Percentiles rank a stretch among this genome's conserved stretches.
Conservation (phyloP, 208 protist genomes). For the Trypanosoma platydactyli region DNA sequence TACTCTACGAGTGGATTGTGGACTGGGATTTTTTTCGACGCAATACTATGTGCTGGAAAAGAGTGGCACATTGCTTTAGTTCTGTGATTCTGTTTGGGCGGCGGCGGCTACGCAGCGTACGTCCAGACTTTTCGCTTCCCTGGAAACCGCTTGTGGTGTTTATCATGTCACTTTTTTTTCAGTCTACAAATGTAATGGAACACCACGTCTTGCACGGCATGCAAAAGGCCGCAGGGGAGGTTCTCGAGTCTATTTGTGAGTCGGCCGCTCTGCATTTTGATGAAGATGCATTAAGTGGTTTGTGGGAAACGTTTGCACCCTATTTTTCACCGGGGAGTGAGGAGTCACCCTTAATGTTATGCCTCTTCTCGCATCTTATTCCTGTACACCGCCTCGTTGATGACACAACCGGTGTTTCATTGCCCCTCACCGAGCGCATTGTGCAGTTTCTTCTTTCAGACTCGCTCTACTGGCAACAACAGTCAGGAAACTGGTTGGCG, state of each 20-base stretch:
- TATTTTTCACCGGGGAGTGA: slow-evolving; percentile 28
- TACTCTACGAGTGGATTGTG: slow-evolving; percentile 68
- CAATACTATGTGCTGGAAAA: slow-evolving; percentile 36
- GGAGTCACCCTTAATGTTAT: slow-evolving; percentile 29
- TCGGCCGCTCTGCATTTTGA: slow-evolving; percentile 44
- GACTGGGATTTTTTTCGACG: slow-evolving; percentile 50
- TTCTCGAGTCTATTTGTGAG: slow-evolving; percentile 28
- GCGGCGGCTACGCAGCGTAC: slow-evolving; percentile 2
- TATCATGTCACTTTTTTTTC: slow-evolving; percentile 32
- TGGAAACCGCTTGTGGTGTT: slow-evolving; percentile 63
- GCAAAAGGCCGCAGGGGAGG: slow-evolving; percentile 10
- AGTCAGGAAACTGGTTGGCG: slow-evolving; percentile 34
- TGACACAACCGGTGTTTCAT: slow-evolving; percentile 10
- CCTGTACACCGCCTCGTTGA: slow-evolving; percentile 28
- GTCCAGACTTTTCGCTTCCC: slow-evolving; percentile 43
- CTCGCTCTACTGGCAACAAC: slow-evolving; percentile 36
- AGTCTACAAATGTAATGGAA: slow-evolving; percentile 11
- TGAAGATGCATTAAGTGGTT: slow-evolving; percentile 37
- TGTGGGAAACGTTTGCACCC: slow-evolving; percentile 55
- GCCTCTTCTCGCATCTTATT: slow-evolving; percentile 32
- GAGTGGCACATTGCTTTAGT: slow-evolving; percentile 43
- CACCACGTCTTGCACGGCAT: slow-evolving; percentile 27
- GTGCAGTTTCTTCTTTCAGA: slow-evolving; percentile 58
- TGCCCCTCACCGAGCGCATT: slow-evolving; percentile 32
- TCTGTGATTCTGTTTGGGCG: slow-evolving; percentile 10